Conservation (phyloP, 352 stramenopile genomes). For the Phytophthora citricola region DNA sequence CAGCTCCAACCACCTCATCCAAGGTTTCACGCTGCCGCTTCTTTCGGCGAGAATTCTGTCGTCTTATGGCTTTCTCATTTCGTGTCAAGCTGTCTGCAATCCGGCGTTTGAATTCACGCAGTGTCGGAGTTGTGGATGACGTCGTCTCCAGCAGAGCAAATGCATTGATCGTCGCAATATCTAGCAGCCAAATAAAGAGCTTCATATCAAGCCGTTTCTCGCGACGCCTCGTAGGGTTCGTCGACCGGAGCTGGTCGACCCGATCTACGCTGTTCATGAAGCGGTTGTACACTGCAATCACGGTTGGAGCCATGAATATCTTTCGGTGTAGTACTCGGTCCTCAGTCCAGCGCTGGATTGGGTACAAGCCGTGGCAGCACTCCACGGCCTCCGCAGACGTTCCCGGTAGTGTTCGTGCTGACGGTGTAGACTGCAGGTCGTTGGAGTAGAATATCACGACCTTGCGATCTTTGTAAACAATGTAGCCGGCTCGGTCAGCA, state of each 20-base stretch:
- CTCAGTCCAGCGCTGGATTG: conserved; percentile 6
- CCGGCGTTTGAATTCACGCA: conserved; percentile 14
- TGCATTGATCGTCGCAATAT: conserved; percentile 4
- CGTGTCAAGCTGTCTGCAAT: conserved; percentile 4
- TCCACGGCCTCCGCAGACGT: not conserved
- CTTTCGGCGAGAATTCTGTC: not conserved
- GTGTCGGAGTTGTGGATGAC: not conserved
- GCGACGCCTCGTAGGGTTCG: not conserved
- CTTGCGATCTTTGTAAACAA: conserved; percentile 9
- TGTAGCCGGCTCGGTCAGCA: not conserved
- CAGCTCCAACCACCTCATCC: conserved; percentile 1
- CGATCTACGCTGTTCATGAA: conserved; percentile 15
- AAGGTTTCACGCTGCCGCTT: not conserved
- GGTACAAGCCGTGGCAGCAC: conserved; percentile 10
- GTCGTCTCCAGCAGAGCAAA: not conserved
- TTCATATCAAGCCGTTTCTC: conserved; percentile 7
- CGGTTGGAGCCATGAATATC: conserved; percentile 1
- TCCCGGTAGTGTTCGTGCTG: not conserved
- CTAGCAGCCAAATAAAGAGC: conserved; percentile 1
- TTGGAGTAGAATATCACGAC: conserved; percentile 14
- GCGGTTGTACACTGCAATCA: conserved; percentile 8
- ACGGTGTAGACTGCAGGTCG: conserved; percentile 1
- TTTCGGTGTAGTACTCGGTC: not conserved
- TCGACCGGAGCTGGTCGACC: conserved; percentile 7
- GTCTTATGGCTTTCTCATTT: not conserved